A percentile compares a stretch with the other conserved stretches of the same genome.
Evolutionary conservation across 305 asterid species (phyloP).

Genomic region (Solanum chacoense): DNA sequence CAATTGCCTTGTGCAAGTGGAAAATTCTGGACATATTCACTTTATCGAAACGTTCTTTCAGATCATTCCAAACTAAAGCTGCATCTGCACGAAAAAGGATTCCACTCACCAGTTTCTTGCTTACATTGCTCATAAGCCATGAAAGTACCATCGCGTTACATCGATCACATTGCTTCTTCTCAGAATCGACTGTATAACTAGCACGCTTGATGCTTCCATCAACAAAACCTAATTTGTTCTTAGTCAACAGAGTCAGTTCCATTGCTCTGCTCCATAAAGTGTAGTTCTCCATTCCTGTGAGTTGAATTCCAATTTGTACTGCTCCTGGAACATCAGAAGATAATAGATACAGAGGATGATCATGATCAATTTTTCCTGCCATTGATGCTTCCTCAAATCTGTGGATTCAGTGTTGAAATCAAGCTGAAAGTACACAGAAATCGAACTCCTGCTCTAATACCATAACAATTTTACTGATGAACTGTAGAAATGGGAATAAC

Average conservation of each 20-base stretch:
- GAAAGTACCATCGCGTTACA: background rate
- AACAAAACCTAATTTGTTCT: background rate
- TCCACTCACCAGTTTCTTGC: background rate
- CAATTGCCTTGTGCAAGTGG: background rate
- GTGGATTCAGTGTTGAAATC: background rate
- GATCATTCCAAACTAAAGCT: background rate
- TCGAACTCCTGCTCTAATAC: background rate
- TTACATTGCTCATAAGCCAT: background rate
- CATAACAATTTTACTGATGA: background rate
- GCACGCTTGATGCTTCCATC: background rate
- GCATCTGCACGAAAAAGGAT: background rate
- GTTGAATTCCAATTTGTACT: background rate
- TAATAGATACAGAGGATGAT: background rate
- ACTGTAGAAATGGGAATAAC: too few relatives aligned
- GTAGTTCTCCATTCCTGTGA: background rate
- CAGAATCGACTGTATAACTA: background rate
- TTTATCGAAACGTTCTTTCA: background rate
- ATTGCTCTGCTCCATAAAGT: background rate
- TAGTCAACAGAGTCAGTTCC: background rate
- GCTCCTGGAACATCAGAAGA: background rate
- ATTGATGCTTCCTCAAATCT: background rate
- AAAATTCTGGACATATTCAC: background rate
- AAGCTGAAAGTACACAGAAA: background rate
- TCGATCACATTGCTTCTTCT: background rate
- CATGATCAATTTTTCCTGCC: background rate